phyloP scores from a whole-genome alignment of 768 basidiomycete genomes.

The Sporobolomyces pararoseus region DNA sequence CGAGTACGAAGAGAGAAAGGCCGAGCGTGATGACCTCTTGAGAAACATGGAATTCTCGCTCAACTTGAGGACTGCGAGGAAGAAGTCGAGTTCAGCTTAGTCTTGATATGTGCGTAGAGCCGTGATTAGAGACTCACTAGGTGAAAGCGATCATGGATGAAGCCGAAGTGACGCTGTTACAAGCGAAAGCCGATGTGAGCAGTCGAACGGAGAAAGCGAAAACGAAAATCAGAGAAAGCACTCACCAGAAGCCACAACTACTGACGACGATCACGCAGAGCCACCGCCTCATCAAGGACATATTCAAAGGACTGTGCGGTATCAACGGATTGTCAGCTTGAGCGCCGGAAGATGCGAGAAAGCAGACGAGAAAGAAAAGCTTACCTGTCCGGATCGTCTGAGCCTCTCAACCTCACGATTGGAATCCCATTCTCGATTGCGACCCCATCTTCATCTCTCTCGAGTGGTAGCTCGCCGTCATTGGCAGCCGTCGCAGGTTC shows the following conservation, averaged over 20 bases:
- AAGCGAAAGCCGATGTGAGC: background rate
- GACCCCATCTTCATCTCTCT: slow-evolving; percentile 33
- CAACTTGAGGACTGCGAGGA: slow-evolving; percentile 47
- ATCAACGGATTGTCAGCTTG: background rate
- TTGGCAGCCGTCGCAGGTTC: background rate
- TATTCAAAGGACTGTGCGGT: slow-evolving; percentile 34
- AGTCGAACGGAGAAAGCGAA: background rate
- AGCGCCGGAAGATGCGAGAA: too few species aligned
- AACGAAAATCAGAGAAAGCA: background rate
- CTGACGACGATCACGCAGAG: slow-evolving; percentile 43
- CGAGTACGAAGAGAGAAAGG: slow-evolving; percentile 34
- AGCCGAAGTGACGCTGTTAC: slow-evolving; percentile 1
- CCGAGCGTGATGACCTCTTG: slow-evolving; percentile 54
- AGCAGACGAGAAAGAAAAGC: background rate
- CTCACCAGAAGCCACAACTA: slow-evolving; percentile 37
- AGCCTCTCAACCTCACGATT: slow-evolving; percentile 18
- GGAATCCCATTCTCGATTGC: slow-evolving; percentile 29
- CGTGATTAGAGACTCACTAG: slow-evolving; percentile 19
- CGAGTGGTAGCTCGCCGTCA: background rate
- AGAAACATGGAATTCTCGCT: slow-evolving; percentile 57
- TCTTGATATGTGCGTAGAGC: background rate
- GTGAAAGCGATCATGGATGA: slow-evolving; percentile 34
- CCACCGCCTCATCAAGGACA: slow-evolving; percentile 41
- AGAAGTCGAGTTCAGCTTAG: background rate
- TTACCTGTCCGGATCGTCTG: slow-evolving; percentile 22